phyloP scores from a whole-genome alignment of 106 monocot species.

The Dioscorea zingiberensis region DNA sequence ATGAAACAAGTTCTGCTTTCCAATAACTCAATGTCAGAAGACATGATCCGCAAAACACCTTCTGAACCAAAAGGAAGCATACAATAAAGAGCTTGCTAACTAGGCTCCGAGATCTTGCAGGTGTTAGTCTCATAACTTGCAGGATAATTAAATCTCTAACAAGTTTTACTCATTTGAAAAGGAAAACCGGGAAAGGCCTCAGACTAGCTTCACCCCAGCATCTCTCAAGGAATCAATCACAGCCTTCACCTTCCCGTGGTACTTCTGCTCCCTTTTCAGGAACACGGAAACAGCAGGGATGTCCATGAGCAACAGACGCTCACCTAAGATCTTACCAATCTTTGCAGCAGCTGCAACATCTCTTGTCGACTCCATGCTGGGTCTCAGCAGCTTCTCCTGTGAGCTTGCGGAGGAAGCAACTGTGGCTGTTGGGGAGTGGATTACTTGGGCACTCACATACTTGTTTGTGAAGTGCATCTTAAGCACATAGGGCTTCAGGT shows the following conservation, averaged over 20 bases:
- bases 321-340: conserved; percentile 76
- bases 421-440: conserved; percentile 77
- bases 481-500: conserved; percentile 70
- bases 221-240: conserved; percentile 72
- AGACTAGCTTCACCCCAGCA: conserved; percentile 72
- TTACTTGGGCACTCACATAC: conserved; percentile 65
- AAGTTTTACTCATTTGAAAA: too few species aligned
- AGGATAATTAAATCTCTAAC: too few species aligned
- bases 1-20: too few species aligned
- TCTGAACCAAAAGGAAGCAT: too few species aligned
- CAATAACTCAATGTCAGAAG: too few species aligned
- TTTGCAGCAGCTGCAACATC: conserved; percentile 81
- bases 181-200: conserved; percentile 2
- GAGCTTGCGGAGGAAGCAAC: conserved; percentile 80
- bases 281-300: conserved; percentile 70
- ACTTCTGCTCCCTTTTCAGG: conserved; percentile 74
- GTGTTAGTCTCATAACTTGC: too few species aligned
- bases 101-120: too few species aligned
- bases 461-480: conserved; percentile 89
- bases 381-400: conserved; percentile 74
- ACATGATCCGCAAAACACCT: too few species aligned
- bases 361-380: conserved; percentile 60
- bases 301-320: conserved; percentile 59
- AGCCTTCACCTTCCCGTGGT: conserved; percentile 90
- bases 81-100: too few species aligned